These are phyloP conservation scores for Emmonsiellopsis sp. DNA, from an alignment of 2,329 filamentous ascomycete genomes.

Conservation along the genomic window DNA sequence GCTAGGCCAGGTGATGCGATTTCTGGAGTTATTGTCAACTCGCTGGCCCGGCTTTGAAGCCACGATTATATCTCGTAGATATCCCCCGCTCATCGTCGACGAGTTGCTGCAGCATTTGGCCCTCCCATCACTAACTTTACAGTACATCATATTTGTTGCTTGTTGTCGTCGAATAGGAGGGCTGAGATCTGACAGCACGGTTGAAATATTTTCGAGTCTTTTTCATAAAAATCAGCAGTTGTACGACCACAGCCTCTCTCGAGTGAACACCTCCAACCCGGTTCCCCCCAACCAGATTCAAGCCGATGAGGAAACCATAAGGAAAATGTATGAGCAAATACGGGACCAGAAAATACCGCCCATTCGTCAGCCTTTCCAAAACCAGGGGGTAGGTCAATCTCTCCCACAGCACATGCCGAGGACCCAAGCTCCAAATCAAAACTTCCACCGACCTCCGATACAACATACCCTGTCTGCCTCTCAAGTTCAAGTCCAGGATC, in stretches of 20 bases:
- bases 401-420: background rate
- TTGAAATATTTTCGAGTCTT: background rate
- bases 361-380: background rate
- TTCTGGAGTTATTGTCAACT: slow-evolving; percentile 35
- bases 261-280: background rate
- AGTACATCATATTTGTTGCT: slow-evolving; percentile 42
- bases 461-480: background rate
- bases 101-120: slow-evolving; percentile 36
- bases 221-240: slow-evolving; percentile 11
- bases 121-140: slow-evolving; percentile 43
- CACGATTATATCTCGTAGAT: slow-evolving; percentile 26
- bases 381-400: background rate
- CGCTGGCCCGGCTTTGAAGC: slow-evolving; percentile 31
- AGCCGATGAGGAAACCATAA: slow-evolving; percentile 10
- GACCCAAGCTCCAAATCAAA: background rate
- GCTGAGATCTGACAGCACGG: background rate
- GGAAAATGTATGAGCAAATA: slow-evolving; percentile 11
- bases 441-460: too few species aligned
- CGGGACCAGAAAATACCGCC: background rate
- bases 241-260: slow-evolving; percentile 12
- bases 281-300: slow-evolving; percentile 6
- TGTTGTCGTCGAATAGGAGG: slow-evolving; percentile 19
- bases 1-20: slow-evolving; percentile 33
- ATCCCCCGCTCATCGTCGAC: slow-evolving; percentile 43
- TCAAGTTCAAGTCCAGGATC: too few species aligned